Evolutionary conservation across 805 yeast species (phyloP).

Genomic region (Cyberlindnera amylophila): DNA sequence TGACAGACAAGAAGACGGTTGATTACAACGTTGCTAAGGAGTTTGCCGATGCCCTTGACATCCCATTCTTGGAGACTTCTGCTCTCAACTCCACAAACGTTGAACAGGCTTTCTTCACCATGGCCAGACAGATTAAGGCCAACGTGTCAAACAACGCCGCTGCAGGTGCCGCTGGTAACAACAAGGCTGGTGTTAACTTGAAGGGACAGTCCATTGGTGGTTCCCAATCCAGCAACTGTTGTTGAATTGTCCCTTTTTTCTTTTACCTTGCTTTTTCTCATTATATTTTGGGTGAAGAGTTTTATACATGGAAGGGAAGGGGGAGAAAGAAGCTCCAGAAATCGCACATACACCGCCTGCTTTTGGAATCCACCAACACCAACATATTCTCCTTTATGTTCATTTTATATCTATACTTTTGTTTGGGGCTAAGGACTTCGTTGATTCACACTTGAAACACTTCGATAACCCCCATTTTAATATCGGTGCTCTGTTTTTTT

Average conservation of each 20-base stretch:
- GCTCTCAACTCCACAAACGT: slow-evolving; percentile 95
- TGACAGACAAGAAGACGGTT: slow-evolving; percentile 89
- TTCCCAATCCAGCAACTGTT: slow-evolving; percentile 19
- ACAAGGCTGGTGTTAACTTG: slow-evolving; percentile 66
- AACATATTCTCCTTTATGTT: too few species aligned
- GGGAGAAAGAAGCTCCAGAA: too few species aligned
- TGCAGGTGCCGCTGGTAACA: slow-evolving; percentile 32
- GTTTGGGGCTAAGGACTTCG: too few species aligned
- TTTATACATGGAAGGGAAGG: neutral
- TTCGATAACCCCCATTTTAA: neutral
- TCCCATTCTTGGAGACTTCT: slow-evolving; percentile 94
- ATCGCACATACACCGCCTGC: too few species aligned
- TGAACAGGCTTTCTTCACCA: slow-evolving; percentile 96
- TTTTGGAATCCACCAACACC: too few species aligned
- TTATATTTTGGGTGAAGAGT: neutral
- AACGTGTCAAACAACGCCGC: slow-evolving; percentile 69
- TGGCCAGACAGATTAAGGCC: slow-evolving; percentile 98
- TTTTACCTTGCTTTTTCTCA: neutral
- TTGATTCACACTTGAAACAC: too few species aligned
- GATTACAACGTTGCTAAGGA: slow-evolving; percentile 96
- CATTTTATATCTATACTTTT: too few species aligned
- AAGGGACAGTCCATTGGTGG: slow-evolving; percentile 59
- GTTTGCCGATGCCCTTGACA: slow-evolving; percentile 91
- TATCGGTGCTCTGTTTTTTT: neutral
- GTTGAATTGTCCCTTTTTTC: slow-evolving; percentile 3